A percentile compares a stretch with the other conserved stretches of the same genome.
These are phyloP conservation scores for Paramecium tetraurelia DNA, from an alignment of 73 alveolate genomes.

Conservation along the genomic window DNA sequence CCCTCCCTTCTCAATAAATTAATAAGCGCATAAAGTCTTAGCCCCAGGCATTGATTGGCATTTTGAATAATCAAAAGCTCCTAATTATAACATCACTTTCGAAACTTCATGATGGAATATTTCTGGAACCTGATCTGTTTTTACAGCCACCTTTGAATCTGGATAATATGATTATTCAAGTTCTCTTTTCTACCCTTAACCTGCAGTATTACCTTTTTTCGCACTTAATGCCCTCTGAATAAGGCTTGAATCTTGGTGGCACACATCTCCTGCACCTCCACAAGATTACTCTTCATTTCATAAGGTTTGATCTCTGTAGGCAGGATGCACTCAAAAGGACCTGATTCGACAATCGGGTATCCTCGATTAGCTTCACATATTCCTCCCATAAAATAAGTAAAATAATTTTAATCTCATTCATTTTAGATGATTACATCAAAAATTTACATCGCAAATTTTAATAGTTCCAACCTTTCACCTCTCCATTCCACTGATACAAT, in stretches of 20 bases:
- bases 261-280: neutral
- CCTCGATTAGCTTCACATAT: neutral
- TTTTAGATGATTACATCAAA: neutral
- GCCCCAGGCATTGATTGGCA: neutral
- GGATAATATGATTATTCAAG: neutral
- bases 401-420: neutral
- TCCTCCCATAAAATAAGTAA: neutral
- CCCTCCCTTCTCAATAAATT: neutral
- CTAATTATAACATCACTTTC: neutral
- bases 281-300: neutral
- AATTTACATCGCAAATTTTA: neutral
- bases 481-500: neutral
- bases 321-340: neutral
- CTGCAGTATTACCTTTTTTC: neutral
- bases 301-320: neutral
- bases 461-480: neutral
- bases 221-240: neutral
- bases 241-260: neutral
- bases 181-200: neutral
- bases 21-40: neutral
- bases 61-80: neutral
- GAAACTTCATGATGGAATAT: neutral
- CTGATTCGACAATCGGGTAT: neutral
- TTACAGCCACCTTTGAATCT: neutral
- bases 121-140: neutral